These are phyloP conservation scores for Acanthamoeba triangularis DNA, from an alignment of 208 protist species.

Conservation along the genomic window DNA sequence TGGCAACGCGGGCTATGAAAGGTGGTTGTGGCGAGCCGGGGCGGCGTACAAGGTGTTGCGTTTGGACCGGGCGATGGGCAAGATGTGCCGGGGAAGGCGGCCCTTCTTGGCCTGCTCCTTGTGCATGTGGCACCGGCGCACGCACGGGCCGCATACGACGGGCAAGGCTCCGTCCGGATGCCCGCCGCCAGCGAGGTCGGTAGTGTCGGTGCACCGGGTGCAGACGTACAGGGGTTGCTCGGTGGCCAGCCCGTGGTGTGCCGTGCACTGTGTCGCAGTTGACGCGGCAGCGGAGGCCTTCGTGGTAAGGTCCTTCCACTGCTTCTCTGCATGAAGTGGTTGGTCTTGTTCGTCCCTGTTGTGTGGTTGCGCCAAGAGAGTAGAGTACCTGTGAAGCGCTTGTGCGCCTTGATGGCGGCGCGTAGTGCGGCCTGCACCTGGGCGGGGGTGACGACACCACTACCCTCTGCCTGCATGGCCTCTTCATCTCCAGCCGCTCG, in stretches of 20 bases:
- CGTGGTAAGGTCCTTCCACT: not conserved
- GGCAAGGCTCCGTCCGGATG: not conserved
- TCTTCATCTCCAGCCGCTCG: not conserved
- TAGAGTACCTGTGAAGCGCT: not conserved
- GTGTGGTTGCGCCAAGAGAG: not conserved
- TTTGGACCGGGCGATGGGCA: not conserved
- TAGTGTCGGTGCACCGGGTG: not conserved
- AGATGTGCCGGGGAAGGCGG: not conserved
- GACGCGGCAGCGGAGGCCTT: not conserved
- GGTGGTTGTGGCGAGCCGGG: not conserved
- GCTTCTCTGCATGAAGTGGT: not conserved
- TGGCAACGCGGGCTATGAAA: not conserved
- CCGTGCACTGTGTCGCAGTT: not conserved
- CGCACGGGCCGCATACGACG: not conserved
- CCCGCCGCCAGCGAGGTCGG: not conserved
- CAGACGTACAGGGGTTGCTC: conserved; percentile 13
- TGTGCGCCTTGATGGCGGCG: not conserved
- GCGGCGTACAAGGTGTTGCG: not conserved
- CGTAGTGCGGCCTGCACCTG: not conserved
- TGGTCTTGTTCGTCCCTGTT: not conserved
- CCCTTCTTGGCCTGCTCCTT: conserved; percentile 14
- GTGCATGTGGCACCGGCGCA: not conserved
- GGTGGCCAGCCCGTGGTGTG: not conserved
- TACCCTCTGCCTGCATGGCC: not conserved
- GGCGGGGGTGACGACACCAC: not conserved